Percentiles rank a stretch among this genome's conserved stretches.
Conservation (phyloP, 2,329 filamentous ascomycete species). For the Zopfia rhizophila region DNA sequence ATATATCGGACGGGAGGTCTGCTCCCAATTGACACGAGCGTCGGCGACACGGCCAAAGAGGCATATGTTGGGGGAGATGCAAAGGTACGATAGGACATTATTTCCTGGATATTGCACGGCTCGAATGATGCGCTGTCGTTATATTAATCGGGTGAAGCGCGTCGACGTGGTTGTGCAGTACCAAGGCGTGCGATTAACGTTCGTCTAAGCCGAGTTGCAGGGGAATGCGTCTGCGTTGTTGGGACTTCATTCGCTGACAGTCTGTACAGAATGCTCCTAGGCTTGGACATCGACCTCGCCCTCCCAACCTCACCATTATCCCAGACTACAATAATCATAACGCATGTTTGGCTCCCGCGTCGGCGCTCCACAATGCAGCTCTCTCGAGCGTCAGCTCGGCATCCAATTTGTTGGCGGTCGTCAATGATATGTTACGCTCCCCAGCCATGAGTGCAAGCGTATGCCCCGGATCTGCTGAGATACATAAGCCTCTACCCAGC, state of each 20-base stretch:
- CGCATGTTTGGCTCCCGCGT: conserved; percentile 34
- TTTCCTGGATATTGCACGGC: conserved; percentile 7
- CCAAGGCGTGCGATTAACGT: conserved; percentile 27
- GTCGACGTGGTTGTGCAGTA: conserved; percentile 46
- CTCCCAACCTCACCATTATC: conserved; percentile 43
- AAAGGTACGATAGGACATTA: conserved; percentile 43
- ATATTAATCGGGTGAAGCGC: conserved; percentile 32
- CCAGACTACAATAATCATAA: conserved; percentile 30
- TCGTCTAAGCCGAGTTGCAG: conserved; percentile 34
- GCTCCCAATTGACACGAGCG: conserved; percentile 46
- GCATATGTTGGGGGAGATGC: conserved; percentile 23
- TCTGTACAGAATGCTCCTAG: conserved; percentile 34
- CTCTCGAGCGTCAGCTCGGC: conserved; percentile 37
- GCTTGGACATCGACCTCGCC: conserved; percentile 33
- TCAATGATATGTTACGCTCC: conserved; percentile 57
- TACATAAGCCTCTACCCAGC: conserved; percentile 48
- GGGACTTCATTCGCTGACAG: conserved; percentile 45
- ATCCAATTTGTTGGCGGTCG: conserved; percentile 51
- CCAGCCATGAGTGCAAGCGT: conserved; percentile 46
- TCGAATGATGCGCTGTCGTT: conserved; percentile 40
- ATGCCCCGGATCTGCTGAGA: conserved; percentile 33
- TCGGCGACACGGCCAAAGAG: conserved; percentile 23
- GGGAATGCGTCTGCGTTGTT: conserved; percentile 41
- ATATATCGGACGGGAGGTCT: conserved; percentile 51
- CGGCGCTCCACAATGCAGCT: conserved; percentile 40